Evolutionary conservation across 495 filamentous ascomycete genomes (phyloP).

Genomic region (Lasiosphaeris hirsuta): DNA sequence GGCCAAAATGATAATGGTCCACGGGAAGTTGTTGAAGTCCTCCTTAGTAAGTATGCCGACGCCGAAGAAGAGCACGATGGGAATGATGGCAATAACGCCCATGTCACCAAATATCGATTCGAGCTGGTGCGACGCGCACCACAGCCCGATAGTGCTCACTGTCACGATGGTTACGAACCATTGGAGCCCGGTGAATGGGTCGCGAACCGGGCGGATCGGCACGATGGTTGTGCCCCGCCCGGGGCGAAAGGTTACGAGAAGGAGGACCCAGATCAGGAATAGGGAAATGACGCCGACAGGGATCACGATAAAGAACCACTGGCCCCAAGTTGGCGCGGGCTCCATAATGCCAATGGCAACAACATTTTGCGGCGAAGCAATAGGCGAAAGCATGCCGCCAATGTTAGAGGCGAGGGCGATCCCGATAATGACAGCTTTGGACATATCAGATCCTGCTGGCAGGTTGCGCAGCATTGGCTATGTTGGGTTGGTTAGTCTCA

Average conservation of each 20-base stretch:
- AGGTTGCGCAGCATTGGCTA: conserved; percentile 88
- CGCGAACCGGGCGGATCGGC: conserved; percentile 81
- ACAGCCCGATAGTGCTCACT: conserved; percentile 80
- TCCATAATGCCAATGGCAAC: conserved; percentile 94
- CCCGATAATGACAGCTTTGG: conserved; percentile 91
- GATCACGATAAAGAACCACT: conserved; percentile 94
- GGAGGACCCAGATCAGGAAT: conserved; percentile 80
- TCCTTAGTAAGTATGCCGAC: conserved; percentile 97
- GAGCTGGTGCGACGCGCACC: conserved; percentile 89
- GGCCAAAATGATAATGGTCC: conserved; percentile 99
- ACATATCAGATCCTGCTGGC: conserved; percentile 82
- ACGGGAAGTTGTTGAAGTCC: conserved; percentile 99
- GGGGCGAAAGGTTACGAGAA: conserved; percentile 81
- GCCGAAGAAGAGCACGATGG: conserved; percentile 93
- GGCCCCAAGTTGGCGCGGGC: conserved; percentile 82
- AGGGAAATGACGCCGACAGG: conserved; percentile 91
- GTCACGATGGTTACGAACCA: conserved; percentile 89
- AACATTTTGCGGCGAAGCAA: conserved; percentile 95
- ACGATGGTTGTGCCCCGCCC: conserved; percentile 85
- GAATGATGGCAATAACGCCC: conserved; percentile 96
- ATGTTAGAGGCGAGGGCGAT: conserved; percentile 96
- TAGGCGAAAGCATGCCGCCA: conserved; percentile 92
- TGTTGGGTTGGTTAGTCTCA: conserved; percentile 28
- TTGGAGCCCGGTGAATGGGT: conserved; percentile 83
- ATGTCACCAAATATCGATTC: conserved; percentile 91